Percentiles rank a stretch among this genome's conserved stretches.
Evolutionary conservation across 257 asterid genomes (phyloP).

Genomic region (Ilex aquifolium): DNA sequence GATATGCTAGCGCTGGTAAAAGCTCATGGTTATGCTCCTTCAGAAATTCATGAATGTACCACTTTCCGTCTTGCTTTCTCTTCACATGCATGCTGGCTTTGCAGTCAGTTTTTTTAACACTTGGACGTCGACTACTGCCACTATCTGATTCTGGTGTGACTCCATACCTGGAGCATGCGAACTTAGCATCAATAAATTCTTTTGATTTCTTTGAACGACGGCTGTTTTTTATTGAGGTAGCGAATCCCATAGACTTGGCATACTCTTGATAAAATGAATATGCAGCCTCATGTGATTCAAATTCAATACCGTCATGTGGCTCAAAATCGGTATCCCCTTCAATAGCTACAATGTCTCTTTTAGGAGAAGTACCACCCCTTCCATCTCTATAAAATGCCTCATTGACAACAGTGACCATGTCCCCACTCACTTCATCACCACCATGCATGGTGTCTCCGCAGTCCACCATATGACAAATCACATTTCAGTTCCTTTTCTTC

Average conservation of each 20-base stretch:
- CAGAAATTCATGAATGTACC: slow-evolving; percentile 85
- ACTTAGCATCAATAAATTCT: slow-evolving; percentile 94
- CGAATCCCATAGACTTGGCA: slow-evolving; percentile 98
- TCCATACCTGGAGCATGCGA: slow-evolving; percentile 94
- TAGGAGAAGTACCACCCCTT: slow-evolving; percentile 28
- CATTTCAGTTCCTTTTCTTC: slow-evolving; percentile 8
- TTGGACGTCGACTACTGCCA: slow-evolving; percentile 66
- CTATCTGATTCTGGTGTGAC: slow-evolving; percentile 85
- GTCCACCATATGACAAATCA: slow-evolving; percentile 44
- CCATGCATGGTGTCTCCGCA: slow-evolving; percentile 36
- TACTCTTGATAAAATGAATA: slow-evolving; percentile 90
- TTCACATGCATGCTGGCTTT: slow-evolving; percentile 98
- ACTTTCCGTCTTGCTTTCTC: slow-evolving; percentile 82
- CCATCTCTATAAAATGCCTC: slow-evolving; percentile 36
- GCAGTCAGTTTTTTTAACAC: slow-evolving; percentile 82
- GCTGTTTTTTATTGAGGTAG: slow-evolving; percentile 92
- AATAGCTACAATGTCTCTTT: slow-evolving; percentile 29
- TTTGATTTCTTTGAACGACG: slow-evolving; percentile 93
- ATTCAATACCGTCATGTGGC: slow-evolving; percentile 81
- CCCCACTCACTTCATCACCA: slow-evolving; percentile 31
- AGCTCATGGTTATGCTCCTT: slow-evolving; percentile 46
- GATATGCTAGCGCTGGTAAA: too few species aligned
- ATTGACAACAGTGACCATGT: slow-evolving; percentile 38
- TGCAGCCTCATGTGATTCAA: slow-evolving; percentile 84
- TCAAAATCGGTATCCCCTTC: slow-evolving; percentile 54